Evolutionary conservation across 345 rosid genomes (phyloP).

Genomic region (Crucihimalaya himalaica): DNA sequence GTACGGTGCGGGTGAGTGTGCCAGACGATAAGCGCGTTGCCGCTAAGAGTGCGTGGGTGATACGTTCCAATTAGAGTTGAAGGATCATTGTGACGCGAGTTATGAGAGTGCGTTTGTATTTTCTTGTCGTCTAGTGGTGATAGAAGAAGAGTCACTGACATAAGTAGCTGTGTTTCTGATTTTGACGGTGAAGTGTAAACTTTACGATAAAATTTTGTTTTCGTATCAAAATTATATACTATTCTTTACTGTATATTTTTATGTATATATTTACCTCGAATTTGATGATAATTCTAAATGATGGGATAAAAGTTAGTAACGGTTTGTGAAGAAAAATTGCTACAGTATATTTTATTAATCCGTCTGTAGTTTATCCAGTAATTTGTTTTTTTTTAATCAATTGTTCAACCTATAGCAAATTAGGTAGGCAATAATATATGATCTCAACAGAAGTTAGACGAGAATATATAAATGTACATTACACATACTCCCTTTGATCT

Average conservation of each 20-base stretch:
- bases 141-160: conserved; percentile 45
- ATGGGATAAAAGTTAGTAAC: too few species aligned
- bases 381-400: neutral
- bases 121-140: conserved; percentile 40
- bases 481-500: too few species aligned
- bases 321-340: too few species aligned
- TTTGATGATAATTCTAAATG: too few species aligned
- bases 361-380: neutral
- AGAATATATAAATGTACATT: too few species aligned
- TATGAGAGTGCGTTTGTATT: neutral
- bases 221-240: too few species aligned
- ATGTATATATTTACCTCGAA: too few species aligned
- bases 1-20: conserved; percentile 36
- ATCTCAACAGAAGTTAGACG: neutral
- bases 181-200: conserved; percentile 44
- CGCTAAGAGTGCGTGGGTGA: neutral
- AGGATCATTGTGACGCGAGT: neutral
- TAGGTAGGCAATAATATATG: conserved; percentile 1
- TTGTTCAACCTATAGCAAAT: neutral
- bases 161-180: conserved; percentile 50
- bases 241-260: too few species aligned
- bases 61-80: neutral
- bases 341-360: too few species aligned
- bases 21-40: conserved; percentile 32
- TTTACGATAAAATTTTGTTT: conserved; percentile 37